Evolutionary conservation across 1,139 yeast genomes (phyloP), one percentile per base, ranked within the genome.

Genomic region (Magnusiomyces sp.): DNA sequence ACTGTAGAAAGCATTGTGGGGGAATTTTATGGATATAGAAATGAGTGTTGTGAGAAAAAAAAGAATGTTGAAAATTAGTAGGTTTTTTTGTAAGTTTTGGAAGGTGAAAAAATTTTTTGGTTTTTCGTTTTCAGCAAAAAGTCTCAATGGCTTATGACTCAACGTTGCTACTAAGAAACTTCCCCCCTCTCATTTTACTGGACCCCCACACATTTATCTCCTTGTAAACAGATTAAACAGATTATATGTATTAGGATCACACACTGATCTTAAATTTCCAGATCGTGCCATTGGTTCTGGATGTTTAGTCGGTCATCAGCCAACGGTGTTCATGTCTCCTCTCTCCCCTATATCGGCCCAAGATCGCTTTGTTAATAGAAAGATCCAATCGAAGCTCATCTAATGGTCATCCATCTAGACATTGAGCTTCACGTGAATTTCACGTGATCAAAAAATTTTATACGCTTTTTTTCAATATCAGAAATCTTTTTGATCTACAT

Each of bases 91-190:
- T 7, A 23, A 50, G 40, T 16, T 32, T 23, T 19, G 43, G 45
- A 34, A 50, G 37, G 19, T 50, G 50, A 5, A 45, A 37, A 40
- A 23, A 42, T 23, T 47, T 43, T 5, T 38, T 31, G 29, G 6
- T 23, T 23, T 23, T 23, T 5, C 7, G 4, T n/a, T 34, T 34
- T n/a, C 38, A 34, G 17, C 38, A 5, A n/a, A 16, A 16, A 34
- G 38, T 5, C 14, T n/a, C 17, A 34, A 34, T 5, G 38, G 7
- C 14, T 16, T n/a, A 34, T 34, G 38, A 34, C 38, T 34, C 38
- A 34, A 34, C 38, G 38, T 9, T 4, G 10, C 7, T 34, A 37
- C 40, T 17, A 16, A n/a, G 6, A 17, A 37, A 16, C n/a, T n/a
- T n/a, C 19, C n/a, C 11, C 16, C 17, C 11, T 11, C 40, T 14